Base-by-base conservation (phyloP, 2,329 filamentous ascomycete genomes). In the Nothophoma quercina region DNA sequence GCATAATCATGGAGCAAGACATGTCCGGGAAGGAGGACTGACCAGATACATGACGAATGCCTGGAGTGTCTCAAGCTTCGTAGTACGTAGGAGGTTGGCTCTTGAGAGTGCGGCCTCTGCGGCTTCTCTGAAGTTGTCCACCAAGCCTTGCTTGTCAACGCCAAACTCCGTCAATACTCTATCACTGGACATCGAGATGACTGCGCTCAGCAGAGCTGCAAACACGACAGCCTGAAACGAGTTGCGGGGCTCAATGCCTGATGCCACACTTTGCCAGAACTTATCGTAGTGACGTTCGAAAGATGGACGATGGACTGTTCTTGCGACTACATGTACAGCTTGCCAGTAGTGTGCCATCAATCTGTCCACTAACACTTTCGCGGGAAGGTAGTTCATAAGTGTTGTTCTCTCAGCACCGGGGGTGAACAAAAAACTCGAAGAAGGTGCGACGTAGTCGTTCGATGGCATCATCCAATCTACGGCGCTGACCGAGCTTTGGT, bases 11-110 rank as follows among this genome's bases (percentile, higher is more conserved):
- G n/a, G n/a, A n/a, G n/a, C n/a, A n/a, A n/a, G n/a, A n/a, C n/a
- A n/a, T n/a, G n/a, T n/a, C n/a, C n/a, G n/a, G n/a, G n/a, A n/a
- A n/a, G n/a, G n/a, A n/a, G n/a, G 29, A 77, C 82, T 74, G 71
- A 89, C 86, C 74, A 91, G 77, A 59, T 91, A 92, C 79, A 91
- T 88, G 28, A 91, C 84, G 62, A 91, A 88, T 1, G 87, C 88
- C 68, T 92, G 89, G 63, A 93, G 77, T 0, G 87, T 89, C 70
- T 91, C 87, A n/a, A 90, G 75, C 59, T 85, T 88, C 0, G 84
- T 89, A 0, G 88, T 90, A 28, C 86, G 79, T 28, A 92, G 72
- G 51, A 91, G 89, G 65, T 89, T 87, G 4, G 89, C 88, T 65
- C 85, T 85, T 30, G 82, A 81, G 26, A 93, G 75, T 3, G 88